Percentiles rank a stretch among this genome's conserved stretches.
Conservation (phyloP, 768 basidiomycete species). For the Porphyrellus cyaneotinctus region DNA sequence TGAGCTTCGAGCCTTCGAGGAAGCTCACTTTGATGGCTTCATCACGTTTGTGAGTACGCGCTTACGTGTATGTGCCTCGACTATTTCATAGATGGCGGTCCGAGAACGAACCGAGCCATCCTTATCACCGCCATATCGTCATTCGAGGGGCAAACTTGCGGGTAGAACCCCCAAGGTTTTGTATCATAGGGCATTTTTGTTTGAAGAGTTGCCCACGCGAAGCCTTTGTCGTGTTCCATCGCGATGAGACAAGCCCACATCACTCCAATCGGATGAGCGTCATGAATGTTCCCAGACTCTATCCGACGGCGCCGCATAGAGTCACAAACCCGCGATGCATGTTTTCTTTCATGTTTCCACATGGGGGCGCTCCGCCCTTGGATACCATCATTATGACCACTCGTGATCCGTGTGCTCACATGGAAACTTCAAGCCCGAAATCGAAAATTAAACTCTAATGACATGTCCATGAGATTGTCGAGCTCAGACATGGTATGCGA, state of each 20-base stretch:
- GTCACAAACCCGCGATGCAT: neutral
- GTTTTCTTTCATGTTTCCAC: neutral
- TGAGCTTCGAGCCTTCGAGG: neutral
- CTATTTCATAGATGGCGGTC: conserved; percentile 9
- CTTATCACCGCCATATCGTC: neutral
- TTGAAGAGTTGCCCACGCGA: too few species aligned
- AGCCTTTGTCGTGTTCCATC: too few species aligned
- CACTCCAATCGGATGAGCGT: too few species aligned
- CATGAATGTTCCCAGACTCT: neutral
- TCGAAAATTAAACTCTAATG: conserved; percentile 16
- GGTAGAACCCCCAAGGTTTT: too few species aligned
- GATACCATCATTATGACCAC: conserved; percentile 17
- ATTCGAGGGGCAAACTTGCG: neutral
- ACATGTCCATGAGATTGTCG: neutral
- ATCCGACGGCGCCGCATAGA: neutral
- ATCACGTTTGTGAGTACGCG: neutral
- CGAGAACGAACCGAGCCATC: neutral
- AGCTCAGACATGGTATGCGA: neutral
- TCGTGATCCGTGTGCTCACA: neutral
- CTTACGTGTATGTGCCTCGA: neutral
- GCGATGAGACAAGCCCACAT: too few species aligned
- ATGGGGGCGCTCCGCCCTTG: conserved; percentile 1
- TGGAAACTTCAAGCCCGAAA: conserved; percentile 7
- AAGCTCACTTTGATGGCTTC: neutral
- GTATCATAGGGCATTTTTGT: too few species aligned